Evolutionary conservation across 73 alveolate species (phyloP).

Genomic region (Breviolum minutum): DNA sequence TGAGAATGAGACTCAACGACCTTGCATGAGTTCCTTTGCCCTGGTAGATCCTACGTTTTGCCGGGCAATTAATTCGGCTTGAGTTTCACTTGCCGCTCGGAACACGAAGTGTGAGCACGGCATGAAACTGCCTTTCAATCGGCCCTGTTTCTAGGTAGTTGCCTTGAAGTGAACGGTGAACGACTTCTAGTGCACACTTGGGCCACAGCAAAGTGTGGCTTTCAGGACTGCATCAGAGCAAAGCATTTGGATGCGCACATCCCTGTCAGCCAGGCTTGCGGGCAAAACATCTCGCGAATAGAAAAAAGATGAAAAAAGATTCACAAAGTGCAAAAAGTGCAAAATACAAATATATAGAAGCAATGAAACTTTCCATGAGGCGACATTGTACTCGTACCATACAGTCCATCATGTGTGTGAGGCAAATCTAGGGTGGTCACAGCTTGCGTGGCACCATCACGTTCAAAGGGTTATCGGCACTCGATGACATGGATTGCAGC

Average conservation of each 20-base stretch:
- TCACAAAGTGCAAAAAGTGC: no score
- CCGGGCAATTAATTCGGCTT: background rate
- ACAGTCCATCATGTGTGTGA: background rate
- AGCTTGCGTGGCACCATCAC: no score
- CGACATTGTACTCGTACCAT: background rate
- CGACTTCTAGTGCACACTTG: constrained; percentile 29
- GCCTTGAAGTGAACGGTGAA: constrained; percentile 58
- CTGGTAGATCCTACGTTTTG: constrained; percentile 18
- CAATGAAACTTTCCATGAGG: no score
- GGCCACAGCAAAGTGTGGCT: background rate
- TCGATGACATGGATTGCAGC: no score
- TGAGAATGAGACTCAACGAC: constrained; percentile 3
- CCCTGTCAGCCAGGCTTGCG: background rate
- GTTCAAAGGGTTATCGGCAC: no score
- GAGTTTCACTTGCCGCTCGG: constrained; percentile 38
- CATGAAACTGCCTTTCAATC: background rate
- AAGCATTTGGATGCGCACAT: constrained; percentile 5
- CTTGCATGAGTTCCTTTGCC: constrained; percentile 15
- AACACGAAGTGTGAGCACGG: constrained; percentile 66
- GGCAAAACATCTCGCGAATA: background rate
- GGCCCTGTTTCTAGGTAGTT: background rate
- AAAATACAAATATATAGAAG: no score
- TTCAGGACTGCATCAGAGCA: background rate
- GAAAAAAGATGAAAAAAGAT: no score
- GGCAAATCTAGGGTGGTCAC: background rate